A percentile compares a stretch with the other conserved stretches of the same genome.
Conservation (phyloP, 108 stramenopile species). For the Cyclotella distinguenda region DNA sequence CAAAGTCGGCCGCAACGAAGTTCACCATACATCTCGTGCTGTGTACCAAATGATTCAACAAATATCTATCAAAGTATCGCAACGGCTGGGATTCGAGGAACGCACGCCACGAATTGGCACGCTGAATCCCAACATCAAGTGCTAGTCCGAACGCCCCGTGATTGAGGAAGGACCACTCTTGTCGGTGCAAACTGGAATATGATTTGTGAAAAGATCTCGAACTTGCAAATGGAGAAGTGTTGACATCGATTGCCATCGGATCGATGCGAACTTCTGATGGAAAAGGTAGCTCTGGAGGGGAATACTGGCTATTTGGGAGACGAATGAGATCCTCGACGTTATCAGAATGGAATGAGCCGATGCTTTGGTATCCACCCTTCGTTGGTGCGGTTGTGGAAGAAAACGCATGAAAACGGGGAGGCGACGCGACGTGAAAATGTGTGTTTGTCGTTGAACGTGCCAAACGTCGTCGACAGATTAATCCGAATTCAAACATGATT, state of each 20-base stretch:
- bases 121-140: constrained; percentile 49
- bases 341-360: constrained; percentile 75
- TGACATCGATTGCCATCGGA: not conserved
- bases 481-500: too few species aligned
- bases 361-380: constrained; percentile 57
- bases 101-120: constrained; percentile 63
- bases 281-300: constrained; percentile 57
- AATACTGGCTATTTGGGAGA: constrained; percentile 43
- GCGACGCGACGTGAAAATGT: too few species aligned
- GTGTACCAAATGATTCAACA: constrained; percentile 69
- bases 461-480: too few species aligned
- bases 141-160: constrained; percentile 69
- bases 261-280: not conserved
- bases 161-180: constrained; percentile 40
- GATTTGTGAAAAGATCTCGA: not conserved
- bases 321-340: constrained; percentile 58
- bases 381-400: not conserved
- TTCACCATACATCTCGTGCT: constrained; percentile 51
- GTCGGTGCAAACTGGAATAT: constrained; percentile 21
- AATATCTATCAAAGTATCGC: constrained; percentile 69
- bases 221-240: constrained; percentile 14
- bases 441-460: too few species aligned
- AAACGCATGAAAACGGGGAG: too few species aligned
- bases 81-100: constrained; percentile 71
- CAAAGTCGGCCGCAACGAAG: constrained; percentile 33